Evolutionary conservation across 805 yeast species (phyloP), one percentile per base, ranked within the genome.

Genomic region (Cyberlindnera lachancei): DNA sequence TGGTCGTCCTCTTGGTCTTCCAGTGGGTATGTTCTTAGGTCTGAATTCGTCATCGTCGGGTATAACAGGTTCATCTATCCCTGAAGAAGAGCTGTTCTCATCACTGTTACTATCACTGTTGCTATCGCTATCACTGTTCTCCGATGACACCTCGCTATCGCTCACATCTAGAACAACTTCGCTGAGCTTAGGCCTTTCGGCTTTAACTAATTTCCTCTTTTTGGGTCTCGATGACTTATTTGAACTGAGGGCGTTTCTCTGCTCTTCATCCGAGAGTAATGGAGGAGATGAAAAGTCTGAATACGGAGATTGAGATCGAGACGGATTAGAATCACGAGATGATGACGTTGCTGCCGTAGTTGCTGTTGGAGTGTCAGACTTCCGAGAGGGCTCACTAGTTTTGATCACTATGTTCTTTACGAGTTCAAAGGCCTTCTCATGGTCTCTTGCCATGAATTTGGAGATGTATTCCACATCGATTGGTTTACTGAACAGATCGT

Each of bases 31-130:
- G 16, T 22, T 9, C 3, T 23, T 10, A 54, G 53, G 36, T 45
- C 55, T 36, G 55, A 54, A 31, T 52, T 52, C 34, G 48, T 48
- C 42, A 15, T 44, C 45, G 18, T 35, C 38, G 6, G 33, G 29
- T 9, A 40, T 22, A 15, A 46, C 40, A 9, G 26, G 18, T 18
- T 37, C 45, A 15, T 33, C 44, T 20, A 31, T 37, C 12, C 44
- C 11, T 7, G 15, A 9, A 15, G 17, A 16, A 10, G 28, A 25
- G 12, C 9, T 15, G 6, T 12, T 14, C 15, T 10, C 12, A 15
- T 31, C 53, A 20, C 44, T 48, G 13, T 29, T 31, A 24, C 18
- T 22, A 9, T 31, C 41, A 15, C 20, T 26, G 8, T 31, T 41
- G 18, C 27, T 14, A 15, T 29, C 33, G 15, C n/a, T 22, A 17